phyloP scores from a whole-genome alignment of 805 yeast genomes.

The Lipomyces japonicus region DNA sequence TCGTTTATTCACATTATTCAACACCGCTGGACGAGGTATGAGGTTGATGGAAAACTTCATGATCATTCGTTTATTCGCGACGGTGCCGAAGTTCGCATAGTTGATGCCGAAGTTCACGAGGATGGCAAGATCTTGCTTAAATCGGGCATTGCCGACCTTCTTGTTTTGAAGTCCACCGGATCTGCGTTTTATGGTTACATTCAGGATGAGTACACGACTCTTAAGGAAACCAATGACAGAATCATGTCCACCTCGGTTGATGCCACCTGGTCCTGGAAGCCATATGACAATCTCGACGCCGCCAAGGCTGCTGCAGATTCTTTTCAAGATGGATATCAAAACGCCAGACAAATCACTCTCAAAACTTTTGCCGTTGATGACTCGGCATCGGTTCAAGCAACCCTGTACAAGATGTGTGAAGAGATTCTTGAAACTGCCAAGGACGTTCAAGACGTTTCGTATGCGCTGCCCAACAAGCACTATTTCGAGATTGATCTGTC shows the following conservation, averaged over 20 bases:
- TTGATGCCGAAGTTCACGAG: conserved; percentile 37
- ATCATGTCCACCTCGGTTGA: conserved; percentile 79
- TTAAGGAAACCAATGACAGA: conserved; percentile 77
- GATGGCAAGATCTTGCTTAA: conserved; percentile 42
- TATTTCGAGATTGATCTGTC: conserved; percentile 73
- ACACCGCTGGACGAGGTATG: conserved; percentile 73
- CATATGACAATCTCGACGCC: conserved; percentile 38
- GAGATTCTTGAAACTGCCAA: conserved; percentile 60
- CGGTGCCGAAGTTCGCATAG: conserved; percentile 74
- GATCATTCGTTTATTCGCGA: conserved; percentile 82
- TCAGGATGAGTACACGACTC: conserved; percentile 83
- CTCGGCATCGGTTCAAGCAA: conserved; percentile 93
- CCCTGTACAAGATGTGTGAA: conserved; percentile 89
- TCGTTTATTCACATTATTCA: conserved; percentile 65
- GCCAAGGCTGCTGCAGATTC: conserved; percentile 55
- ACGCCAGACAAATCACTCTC: conserved; percentile 66
- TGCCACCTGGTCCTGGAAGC: conserved; percentile 35
- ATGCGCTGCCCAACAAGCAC: conserved; percentile 86
- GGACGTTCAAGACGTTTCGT: conserved; percentile 60
- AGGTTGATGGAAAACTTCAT: conserved; percentile 69
- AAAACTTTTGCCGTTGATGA: conserved; percentile 77
- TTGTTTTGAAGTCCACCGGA: conserved; percentile 82
- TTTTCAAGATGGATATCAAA: conserved; percentile 61
- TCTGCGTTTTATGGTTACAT: conserved; percentile 89
- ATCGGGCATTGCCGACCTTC: conserved; percentile 42